phyloP scores from a whole-genome alignment of 805 yeast species.

The Metahyphopichia silvanorum region DNA sequence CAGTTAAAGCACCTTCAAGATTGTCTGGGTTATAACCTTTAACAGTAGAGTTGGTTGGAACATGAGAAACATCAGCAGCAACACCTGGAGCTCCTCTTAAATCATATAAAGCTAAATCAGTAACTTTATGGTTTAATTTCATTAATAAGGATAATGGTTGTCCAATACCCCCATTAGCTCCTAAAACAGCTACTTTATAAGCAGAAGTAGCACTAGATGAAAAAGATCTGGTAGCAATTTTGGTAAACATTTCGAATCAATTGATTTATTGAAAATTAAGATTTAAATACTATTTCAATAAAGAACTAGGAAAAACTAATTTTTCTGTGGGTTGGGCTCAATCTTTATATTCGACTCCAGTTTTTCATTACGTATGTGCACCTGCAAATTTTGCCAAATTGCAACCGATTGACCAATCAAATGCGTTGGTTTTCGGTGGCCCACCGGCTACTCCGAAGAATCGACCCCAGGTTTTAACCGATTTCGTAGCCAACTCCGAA shows the following conservation, averaged over 20 bases:
- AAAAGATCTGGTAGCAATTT: slow-evolving; percentile 59
- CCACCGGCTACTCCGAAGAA: no score
- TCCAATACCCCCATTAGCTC: slow-evolving; percentile 95
- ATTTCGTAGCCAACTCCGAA: no score
- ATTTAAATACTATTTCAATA: no score
- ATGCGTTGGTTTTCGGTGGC: no score
- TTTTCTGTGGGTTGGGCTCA: no score
- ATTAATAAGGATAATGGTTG: slow-evolving; percentile 54
- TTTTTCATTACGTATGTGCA: no score
- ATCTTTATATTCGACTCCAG: no score
- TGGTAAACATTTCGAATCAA: slow-evolving; percentile 46
- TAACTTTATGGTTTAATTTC: slow-evolving; percentile 85
- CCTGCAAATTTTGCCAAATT: no score
- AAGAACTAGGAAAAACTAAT: no score
- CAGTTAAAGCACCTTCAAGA: slow-evolving; percentile 65
- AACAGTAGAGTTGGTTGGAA: slow-evolving; percentile 88
- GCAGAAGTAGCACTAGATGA: slow-evolving; percentile 64
- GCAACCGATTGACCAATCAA: no score
- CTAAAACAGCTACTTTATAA: slow-evolving; percentile 72
- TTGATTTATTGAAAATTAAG: slow-evolving; percentile 1
- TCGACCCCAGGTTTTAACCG: no score
- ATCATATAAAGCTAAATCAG: slow-evolving; percentile 83
- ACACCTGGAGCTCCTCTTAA: slow-evolving; percentile 94
- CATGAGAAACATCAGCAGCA: slow-evolving; percentile 92
- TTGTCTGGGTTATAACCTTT: slow-evolving; percentile 85